Base-by-base conservation (phyloP, 192 early-diverging fungal genomes). In the Tieghemiomyces parasiticus region DNA sequence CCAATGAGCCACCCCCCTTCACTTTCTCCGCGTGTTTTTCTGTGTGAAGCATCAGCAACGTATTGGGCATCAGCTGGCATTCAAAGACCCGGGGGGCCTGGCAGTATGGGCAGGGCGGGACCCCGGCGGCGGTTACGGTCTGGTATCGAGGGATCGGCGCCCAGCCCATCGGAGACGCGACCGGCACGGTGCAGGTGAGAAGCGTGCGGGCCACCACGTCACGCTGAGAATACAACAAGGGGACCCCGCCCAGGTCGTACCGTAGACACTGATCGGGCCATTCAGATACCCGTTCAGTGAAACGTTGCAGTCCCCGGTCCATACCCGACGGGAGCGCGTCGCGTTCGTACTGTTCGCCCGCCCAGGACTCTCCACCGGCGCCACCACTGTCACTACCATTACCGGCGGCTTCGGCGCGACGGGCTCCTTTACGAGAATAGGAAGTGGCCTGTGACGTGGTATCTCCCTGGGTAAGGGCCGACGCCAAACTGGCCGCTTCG, bases 61-160 rank as follows among this genome's bases (percentile, higher is more conserved):
- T 63, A 56, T 84, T 83, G 0, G 93, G 91, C 93, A 96, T 96
- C 28, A 96, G 68, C 68, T 96, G 93, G 60, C 87, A 85, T 67
- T 96, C 93, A 71, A 91, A 96, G 19, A 81, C 74, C 19, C 93
- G 75, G 10, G 67, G 73, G 14, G 71, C 78, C 4, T 70, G 67
- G 63, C 93, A 96, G 26, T 66, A 66, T 19, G 67, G 63, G 64
- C 93, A 96, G 2, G 52, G 55, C 0, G 83, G 81, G 38, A 89
- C 74, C n/a, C n/a, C n/a, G n/a, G n/a, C n/a, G n/a, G n/a, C n/a
- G n/a, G n/a, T n/a, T n/a, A n/a, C n/a, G n/a, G n/a, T n/a, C n/a
- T n/a, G n/a, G n/a, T n/a, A n/a, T n/a, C n/a, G n/a, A n/a, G n/a
- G n/a, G n/a, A n/a, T n/a, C n/a, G n/a, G n/a, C n/a, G n/a, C n/a